These are phyloP conservation scores for Trametes gibbosa DNA, from an alignment of 768 basidiomycete species.

Conservation along the genomic window DNA sequence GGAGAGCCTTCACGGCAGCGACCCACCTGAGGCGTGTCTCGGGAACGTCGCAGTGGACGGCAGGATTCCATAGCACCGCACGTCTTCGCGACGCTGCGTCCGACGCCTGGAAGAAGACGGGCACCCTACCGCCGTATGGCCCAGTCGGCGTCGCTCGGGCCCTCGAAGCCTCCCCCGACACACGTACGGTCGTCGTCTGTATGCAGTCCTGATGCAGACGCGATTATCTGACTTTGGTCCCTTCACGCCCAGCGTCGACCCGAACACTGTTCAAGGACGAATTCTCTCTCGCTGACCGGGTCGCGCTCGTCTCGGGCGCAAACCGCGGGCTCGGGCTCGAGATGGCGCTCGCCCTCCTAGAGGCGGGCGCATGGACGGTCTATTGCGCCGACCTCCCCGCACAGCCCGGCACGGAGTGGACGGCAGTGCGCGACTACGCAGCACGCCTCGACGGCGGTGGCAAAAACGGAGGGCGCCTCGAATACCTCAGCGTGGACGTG, in stretches of 20 bases:
- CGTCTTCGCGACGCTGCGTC: not conserved
- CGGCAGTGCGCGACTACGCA: conserved; percentile 46
- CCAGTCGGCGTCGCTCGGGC: conserved; percentile 66
- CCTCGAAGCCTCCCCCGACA: conserved; percentile 43
- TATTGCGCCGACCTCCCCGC: conserved; percentile 67
- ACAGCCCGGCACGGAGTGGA: conserved; percentile 57
- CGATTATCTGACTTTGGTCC: not conserved
- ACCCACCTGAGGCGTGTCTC: not conserved
- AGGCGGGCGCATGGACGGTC: conserved; percentile 64
- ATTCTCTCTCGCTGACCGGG: conserved; percentile 33
- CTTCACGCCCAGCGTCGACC: conserved; percentile 12
- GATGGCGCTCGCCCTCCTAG: conserved; percentile 71
- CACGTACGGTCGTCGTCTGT: conserved; percentile 41
- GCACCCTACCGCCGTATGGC: conserved; percentile 49
- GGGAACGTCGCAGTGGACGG: not conserved
- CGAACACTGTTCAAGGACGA: conserved; percentile 28
- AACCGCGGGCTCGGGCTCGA: conserved; percentile 72
- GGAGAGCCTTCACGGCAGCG: not conserved
- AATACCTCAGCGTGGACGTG: conserved; percentile 68
- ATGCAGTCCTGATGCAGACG: conserved; percentile 33
- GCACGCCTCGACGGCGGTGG: conserved; percentile 20
- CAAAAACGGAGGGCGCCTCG: conserved; percentile 36
- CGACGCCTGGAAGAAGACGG: conserved; percentile 26
- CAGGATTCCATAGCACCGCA: conserved; percentile 18
- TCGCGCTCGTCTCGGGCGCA: conserved; percentile 39